Evolutionary conservation across 306 rosid species (phyloP), one percentile per base, ranked within the genome.

Genomic region (Cucurbita argyrosperma): DNA sequence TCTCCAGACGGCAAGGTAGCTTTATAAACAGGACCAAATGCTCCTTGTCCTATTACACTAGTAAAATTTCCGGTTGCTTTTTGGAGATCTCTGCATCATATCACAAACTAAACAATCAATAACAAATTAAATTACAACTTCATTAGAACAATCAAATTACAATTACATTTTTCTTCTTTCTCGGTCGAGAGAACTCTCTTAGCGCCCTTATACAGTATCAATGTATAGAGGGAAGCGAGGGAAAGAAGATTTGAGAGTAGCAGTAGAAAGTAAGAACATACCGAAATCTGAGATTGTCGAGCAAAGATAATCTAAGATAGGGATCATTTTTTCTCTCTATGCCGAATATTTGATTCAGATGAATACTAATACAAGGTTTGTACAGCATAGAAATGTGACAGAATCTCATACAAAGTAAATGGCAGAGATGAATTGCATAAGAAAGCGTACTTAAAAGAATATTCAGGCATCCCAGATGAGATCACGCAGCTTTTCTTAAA

Each of bases 11-110:
- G 84, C 97, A 91, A 85, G 65, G 87, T 96, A 82, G 99, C 99
- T 81, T 81, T 95, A 79, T 89, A 95, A 79, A 95, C 99, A 76
- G 96, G 96, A 82, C 99, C 99, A 81, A 95, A 95, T 38, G 99
- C 97, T 59, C 99, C 99, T 82, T 95, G 92, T 75, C 99, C 99
- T 80, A 95, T 83, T 51, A 88, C 82, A 49, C 97, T 95, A 56
- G 99, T 95, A 76, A 95, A 95, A 75, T 95, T 89, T 78, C 51
- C 67, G 23, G 99, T 95, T 21, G 96, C 99, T 71, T 91, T 95
- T 77, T 88, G 99, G 83, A 95, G 80, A 78, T 95, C 99, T 91
- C 99, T 95, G 81, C 74, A 8, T 16, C 23, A 53, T 15, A 50
- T 30, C 42, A 70, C 74, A 50, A 14, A 70, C 14, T 47, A 68